phyloP scores from a whole-genome alignment of 2,329 filamentous ascomycete genomes.

The Colletotrichum cereale region DNA sequence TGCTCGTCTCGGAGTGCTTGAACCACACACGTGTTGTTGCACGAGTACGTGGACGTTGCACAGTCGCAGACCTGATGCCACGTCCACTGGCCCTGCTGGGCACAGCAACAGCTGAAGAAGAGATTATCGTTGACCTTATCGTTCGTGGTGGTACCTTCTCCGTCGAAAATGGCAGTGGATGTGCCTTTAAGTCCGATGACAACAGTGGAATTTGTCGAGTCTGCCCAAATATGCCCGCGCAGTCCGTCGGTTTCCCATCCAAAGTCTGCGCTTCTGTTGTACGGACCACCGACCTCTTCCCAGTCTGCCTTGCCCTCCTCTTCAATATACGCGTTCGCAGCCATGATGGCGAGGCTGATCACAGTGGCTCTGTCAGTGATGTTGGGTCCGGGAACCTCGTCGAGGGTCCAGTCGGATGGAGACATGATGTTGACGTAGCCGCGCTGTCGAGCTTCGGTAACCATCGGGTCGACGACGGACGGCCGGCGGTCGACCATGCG shows the following conservation, averaged over 20 bases:
- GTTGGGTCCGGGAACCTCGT: conserved; percentile 83
- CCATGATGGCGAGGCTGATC: conserved; percentile 87
- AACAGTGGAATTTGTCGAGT: conserved; percentile 86
- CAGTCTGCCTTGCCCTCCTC: conserved; percentile 80
- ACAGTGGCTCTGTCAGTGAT: conserved; percentile 88
- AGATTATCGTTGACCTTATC: conserved; percentile 99
- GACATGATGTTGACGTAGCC: conserved; percentile 77
- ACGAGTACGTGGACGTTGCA: conserved; percentile 86
- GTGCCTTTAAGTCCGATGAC: conserved; percentile 96
- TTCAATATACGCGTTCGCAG: conserved; percentile 88
- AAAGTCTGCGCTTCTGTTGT: conserved; percentile 90
- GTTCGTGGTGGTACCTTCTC: conserved; percentile 95
- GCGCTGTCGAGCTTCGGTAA: conserved; percentile 77
- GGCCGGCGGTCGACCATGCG: conserved; percentile 83
- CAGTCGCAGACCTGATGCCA: conserved; percentile 97
- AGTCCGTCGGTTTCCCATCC: conserved; percentile 93
- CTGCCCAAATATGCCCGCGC: conserved; percentile 91
- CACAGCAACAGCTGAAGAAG: conserved; percentile 98
- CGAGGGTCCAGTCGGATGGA: conserved; percentile 83
- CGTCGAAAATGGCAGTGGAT: conserved; percentile 90
- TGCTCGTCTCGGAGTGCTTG: conserved; percentile 83
- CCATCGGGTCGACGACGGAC: conserved; percentile 81
- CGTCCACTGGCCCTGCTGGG: conserved; percentile 88
- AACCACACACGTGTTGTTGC: conserved; percentile 91
- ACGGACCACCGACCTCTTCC: conserved; percentile 82